Conservation (phyloP, 768 basidiomycete species). For the Sporobolomyces roseus region DNA sequence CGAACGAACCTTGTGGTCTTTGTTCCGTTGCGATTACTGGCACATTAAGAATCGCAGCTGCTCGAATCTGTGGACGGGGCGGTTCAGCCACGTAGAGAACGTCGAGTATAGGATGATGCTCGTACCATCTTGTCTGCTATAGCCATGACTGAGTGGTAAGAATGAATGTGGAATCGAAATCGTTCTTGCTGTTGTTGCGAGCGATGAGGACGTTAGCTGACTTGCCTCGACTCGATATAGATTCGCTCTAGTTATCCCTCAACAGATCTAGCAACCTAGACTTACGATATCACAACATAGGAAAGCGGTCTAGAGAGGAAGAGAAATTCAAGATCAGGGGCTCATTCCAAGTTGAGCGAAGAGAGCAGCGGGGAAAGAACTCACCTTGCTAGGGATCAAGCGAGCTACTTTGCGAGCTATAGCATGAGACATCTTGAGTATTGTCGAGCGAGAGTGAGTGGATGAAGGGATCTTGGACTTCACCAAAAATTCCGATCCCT, state of each 20-base stretch:
- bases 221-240: no score
- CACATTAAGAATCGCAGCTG: conserved; percentile 58
- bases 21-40: conserved; percentile 80
- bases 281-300: conserved; percentile 81
- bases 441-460: not conserved
- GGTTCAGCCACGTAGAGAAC: conserved; percentile 60
- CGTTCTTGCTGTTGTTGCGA: conserved; percentile 32
- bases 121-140: conserved; percentile 73
- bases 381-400: conserved; percentile 10
- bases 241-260: no score
- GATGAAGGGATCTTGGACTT: no score
- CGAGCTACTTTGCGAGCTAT: conserved; percentile 7
- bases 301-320: conserved; percentile 54
- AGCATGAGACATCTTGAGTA: no score
- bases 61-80: conserved; percentile 17
- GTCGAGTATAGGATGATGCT: not conserved
- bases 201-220: no score
- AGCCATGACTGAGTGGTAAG: conserved; percentile 64
- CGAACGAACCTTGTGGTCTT: conserved; percentile 67
- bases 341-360: no score
- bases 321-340: not conserved
- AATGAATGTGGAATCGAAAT: conserved; percentile 56
- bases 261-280: no score
- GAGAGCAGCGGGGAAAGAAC: not conserved
- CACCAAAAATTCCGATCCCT: no score